Evolutionary conservation across 768 basidiomycete species (phyloP), one percentile per base, ranked within the genome.

Genomic region (Phlegmacium glaucopus): DNA sequence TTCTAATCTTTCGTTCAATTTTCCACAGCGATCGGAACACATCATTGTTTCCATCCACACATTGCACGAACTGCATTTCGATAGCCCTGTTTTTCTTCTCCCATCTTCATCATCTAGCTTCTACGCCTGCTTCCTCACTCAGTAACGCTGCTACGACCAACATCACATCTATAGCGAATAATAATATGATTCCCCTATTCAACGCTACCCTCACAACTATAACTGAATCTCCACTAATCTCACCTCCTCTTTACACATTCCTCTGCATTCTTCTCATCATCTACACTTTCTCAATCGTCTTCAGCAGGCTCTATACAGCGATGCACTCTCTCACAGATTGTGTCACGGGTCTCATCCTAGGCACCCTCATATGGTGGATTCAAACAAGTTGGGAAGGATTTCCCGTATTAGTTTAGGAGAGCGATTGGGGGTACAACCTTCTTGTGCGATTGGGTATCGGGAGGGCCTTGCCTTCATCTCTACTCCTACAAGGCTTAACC

Each of bases 41-140:
- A 90, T 58, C 89, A 92, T 55, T 75, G 17, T 95, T 97, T 60
- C 94, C 94, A 0, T 95, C 93, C 0, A 96, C 94, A 0, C 95
- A 99, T 59, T 89, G 91, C 2, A 91, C 94, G 7, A 95, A 96
- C 64, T 80, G 83, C 45, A 77, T 93, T 43, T 94, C 91, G 22
- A 88, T 96, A 58, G 92, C 92, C 0, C 76, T 97, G 3, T 90
- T 90, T 67, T 73, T 90, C 50, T 85, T 77, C 52, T 67, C 78
- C 3, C 72, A 82, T 37, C 60, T 83, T 42, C 76, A 83, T 60
- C 67, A 67, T n/a, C 73, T 82, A 34, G 73, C 79, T 17, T 69
- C 67, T 25, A 61, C 57, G n/a, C n/a, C n/a, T 15, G 17, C 54
- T 9, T 42, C 55, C 9, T 40, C 49, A 36, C 37, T 55, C 47